Percentiles rank a stretch among this genome's conserved stretches.
These are phyloP conservation scores for Coleophoma crateriformis DNA, from an alignment of 2,329 filamentous ascomycete species.

Conservation along the genomic window DNA sequence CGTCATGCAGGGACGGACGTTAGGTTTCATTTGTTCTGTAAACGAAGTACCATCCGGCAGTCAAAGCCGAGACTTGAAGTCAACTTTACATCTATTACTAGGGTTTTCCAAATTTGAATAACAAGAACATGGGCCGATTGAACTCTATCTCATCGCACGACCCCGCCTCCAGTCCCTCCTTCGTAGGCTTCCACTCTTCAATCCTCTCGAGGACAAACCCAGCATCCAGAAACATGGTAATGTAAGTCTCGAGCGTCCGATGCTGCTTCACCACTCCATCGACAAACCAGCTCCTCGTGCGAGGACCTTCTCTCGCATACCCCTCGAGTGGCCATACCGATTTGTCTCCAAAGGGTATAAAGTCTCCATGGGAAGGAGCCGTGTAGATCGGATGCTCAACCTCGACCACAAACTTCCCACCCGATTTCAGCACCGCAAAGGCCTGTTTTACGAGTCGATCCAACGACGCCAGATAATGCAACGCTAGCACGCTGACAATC, in stretches of 20 bases:
- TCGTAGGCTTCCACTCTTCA: conserved; percentile 30
- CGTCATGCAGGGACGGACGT: too few species aligned
- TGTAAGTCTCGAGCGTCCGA: conserved; percentile 36
- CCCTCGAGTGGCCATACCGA: conserved; percentile 35
- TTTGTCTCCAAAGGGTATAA: conserved; percentile 18
- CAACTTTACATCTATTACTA: too few species aligned
- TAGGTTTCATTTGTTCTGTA: too few species aligned
- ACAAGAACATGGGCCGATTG: neutral
- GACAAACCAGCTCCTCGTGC: conserved; percentile 36
- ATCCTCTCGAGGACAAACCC: conserved; percentile 33
- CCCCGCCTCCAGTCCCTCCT: conserved; percentile 7
- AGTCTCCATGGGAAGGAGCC: conserved; percentile 29
- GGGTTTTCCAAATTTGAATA: neutral
- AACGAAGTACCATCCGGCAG: too few species aligned
- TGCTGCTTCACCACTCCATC: conserved; percentile 39
- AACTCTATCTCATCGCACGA: neutral
- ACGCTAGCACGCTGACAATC: conserved; percentile 75
- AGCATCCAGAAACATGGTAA: conserved; percentile 28
- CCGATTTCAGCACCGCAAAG: conserved; percentile 78
- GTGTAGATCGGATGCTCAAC: conserved; percentile 42
- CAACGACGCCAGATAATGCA: conserved; percentile 96
- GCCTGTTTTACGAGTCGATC: conserved; percentile 76
- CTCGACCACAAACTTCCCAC: conserved; percentile 71
- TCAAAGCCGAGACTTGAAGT: too few species aligned
- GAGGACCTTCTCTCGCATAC: conserved; percentile 35